Base-by-base conservation (phyloP, 306 rosid species). In the Citrullus mucosospermus region DNA sequence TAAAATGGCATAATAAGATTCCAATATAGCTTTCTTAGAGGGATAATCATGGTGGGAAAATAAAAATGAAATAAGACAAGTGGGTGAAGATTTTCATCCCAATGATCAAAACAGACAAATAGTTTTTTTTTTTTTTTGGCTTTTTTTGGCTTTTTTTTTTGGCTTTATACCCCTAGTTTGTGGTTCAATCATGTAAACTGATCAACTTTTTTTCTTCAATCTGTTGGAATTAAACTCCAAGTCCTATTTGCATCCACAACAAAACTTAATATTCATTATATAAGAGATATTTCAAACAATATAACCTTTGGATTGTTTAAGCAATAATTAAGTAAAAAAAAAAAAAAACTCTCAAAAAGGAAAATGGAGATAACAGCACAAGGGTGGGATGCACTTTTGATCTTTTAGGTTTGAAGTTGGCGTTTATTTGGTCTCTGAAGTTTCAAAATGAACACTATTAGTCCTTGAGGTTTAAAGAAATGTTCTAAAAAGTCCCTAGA, bases 1-100 rank as follows among this genome's bases (percentile, higher is more conserved):
- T 72, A 51, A 72, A 50, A 72, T 72, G 77, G 60, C 60, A 72
- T 28, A 48, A 28, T 72, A 72, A 30, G 77, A 72, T 72, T 72
- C 60, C 77, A 30, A 50, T 51, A 39, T 20, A 28, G 57, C 76
- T 71, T 71, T 71, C 22, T 46, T 13, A 22, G 20, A 22, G n/a
- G 39, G 76, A 71, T n/a, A 71, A 46, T 46, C 58, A 46, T 71
- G 58, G 76, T n/a, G 22, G 34, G 54, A 46, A n/a, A 43, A 69
- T 20, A 69, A 44, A n/a, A 12, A 39, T 8, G 72, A 66, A 66
- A 66, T 38, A n/a, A 43, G 75, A 43, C 54, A 43, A 20, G 55
- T 4, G 20, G 53, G 53, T 68, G 55, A n/a, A 68, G 36, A 20
- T 41, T 36, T 65, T 9, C 25, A 65, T 38, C 72, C 25, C 36